Conservation (phyloP, 805 yeast species). For the Ogataea henricii region DNA sequence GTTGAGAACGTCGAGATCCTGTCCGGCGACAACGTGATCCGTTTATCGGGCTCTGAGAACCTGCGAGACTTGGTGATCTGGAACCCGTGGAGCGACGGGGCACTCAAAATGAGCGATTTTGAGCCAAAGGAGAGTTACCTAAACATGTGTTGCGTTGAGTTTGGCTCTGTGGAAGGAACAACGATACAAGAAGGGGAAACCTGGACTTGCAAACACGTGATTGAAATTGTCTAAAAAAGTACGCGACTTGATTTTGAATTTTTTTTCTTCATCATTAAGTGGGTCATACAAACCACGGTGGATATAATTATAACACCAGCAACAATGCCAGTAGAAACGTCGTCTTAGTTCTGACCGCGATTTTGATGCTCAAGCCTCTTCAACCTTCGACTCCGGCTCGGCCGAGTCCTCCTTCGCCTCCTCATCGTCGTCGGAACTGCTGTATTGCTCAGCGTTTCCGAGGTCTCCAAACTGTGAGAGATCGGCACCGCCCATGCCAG, state of each 20-base stretch:
- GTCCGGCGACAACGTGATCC: conserved; percentile 18
- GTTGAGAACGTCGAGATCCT: conserved; percentile 16
- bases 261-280: neutral
- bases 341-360: neutral
- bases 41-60: conserved; percentile 15
- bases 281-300: neutral
- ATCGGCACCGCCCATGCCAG: conserved; percentile 40
- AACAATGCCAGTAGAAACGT: neutral
- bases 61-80: conserved; percentile 22
- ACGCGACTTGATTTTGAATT: neutral
- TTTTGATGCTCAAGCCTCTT: neutral
- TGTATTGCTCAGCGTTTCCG: conserved; percentile 18
- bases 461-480: conserved; percentile 5
- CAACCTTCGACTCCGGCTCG: conserved; percentile 5
- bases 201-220: conserved; percentile 21
- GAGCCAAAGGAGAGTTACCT: conserved; percentile 22
- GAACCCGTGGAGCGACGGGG: conserved; percentile 25
- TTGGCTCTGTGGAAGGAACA: conserved; percentile 21
- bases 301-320: neutral
- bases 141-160: conserved; percentile 25
- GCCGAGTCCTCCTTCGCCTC: conserved; percentile 28
- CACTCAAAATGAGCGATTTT: conserved; percentile 18
- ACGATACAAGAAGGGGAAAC: conserved; percentile 8
- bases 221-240: conserved; percentile 6
- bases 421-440: conserved; percentile 34